Evolutionary conservation across 495 filamentous ascomycete genomes (phyloP), one percentile per base, ranked within the genome.

Genomic region (Massariosphaeria phaeospora): DNA sequence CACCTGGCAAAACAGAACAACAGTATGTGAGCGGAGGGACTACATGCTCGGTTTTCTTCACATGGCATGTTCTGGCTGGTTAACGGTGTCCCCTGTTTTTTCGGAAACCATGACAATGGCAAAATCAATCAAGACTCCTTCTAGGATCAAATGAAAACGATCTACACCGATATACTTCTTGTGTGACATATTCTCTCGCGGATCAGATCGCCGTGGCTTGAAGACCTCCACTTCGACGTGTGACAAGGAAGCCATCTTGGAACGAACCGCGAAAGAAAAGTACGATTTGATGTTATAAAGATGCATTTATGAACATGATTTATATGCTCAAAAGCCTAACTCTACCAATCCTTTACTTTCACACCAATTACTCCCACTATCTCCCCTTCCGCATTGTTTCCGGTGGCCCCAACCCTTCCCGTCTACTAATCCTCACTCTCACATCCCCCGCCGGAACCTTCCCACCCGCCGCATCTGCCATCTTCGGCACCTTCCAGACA

Each of bases 401-500:
- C 26, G 27, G 35, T 21, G 35, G 39, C 18, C 23, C 39, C 1
- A 61, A 29, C 8, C 57, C 50, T 39, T 51, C 45, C 33, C 66
- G 53, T 30, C 53, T 54, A 49, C 60, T 64, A 20, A 70, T 44
- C 59, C 67, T 63, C 0, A 70, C 67, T 27, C 61, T 55, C 7
- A 65, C 53, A 23, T 65, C 61, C 17, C 64, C 59, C 33, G 46
- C 61, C 9, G 62, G 66, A 30, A 57, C 48, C 39, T 62, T 67
- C 12, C 68, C 62, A 54, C 57, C 63, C 62, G 65, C 57, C 17
- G 67, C 61, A 42, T 56, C 48, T 8, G 33, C 53, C 11, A 46
- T 55, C 52, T 66, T 66, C 20, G 66, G 62, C 40, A 69, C 61
- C 51, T 59, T 56, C 41, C 62, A 64, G 49, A 58, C 55, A 6